Evolutionary conservation across 306 rosid species (phyloP).

Genomic region (Sphenostylis stenocarpa): DNA sequence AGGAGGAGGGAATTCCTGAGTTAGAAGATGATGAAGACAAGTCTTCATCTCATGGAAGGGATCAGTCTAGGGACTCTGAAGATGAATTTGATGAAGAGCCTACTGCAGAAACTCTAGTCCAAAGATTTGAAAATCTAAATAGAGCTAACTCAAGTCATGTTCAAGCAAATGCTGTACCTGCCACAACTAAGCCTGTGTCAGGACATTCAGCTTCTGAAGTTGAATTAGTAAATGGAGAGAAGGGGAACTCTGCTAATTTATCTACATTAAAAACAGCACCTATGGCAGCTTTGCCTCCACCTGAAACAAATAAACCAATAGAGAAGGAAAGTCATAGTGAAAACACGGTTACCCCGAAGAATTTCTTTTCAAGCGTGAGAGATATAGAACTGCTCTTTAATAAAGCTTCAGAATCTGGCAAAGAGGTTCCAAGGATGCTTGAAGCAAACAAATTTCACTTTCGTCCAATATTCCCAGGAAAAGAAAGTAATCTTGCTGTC

Average conservation of each 20-base stretch:
- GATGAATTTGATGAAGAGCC: constrained; percentile 88
- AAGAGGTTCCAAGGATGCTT: constrained; percentile 98
- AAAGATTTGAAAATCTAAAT: constrained; percentile 71
- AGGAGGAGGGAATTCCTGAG: constrained; percentile 75
- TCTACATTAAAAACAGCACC: constrained; percentile 53
- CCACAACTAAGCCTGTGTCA: constrained; percentile 38
- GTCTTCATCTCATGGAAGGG: constrained; percentile 51
- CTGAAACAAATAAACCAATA: constrained; percentile 44
- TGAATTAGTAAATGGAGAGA: constrained; percentile 52
- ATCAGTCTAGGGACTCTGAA: constrained; percentile 68
- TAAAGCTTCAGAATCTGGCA: constrained; percentile 84
- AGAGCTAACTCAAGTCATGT: constrained; percentile 48
- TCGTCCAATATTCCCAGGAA: constrained; percentile 69
- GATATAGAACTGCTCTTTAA: constrained; percentile 72
- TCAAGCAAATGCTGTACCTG: constrained; percentile 48
- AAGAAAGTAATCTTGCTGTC: constrained; percentile 62
- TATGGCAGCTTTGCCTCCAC: constrained; percentile 38
- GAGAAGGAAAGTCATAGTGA: constrained; percentile 57
- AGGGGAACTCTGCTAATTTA: constrained; percentile 49
- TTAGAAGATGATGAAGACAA: constrained; percentile 72
- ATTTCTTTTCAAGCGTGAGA: constrained; percentile 75
- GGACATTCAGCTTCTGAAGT: constrained; percentile 56
- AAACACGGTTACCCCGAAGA: constrained; percentile 64
- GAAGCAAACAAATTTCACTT: constrained; percentile 95
- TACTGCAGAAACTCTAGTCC: constrained; percentile 59